Evolutionary conservation across 768 basidiomycete species (phyloP).

Genomic region (Neoboletus brunneissimus): DNA sequence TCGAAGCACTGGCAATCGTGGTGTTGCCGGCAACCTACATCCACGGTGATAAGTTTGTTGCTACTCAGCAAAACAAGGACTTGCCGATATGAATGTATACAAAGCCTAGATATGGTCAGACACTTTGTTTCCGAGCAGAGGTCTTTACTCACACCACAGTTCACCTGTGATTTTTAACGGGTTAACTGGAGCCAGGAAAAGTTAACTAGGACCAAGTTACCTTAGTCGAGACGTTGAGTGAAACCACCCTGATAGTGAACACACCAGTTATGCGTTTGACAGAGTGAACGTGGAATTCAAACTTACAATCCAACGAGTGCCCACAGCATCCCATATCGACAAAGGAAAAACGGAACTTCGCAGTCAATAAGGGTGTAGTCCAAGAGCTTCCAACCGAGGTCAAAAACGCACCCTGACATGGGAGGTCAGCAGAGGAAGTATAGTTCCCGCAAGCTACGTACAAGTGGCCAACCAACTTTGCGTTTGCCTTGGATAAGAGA

Average conservation of each 20-base stretch:
- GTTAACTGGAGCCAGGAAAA: background rate
- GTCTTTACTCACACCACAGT: conserved; percentile 49
- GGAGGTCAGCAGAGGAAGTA: conserved; percentile 2
- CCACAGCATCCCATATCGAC: conserved; percentile 69
- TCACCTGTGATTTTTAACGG: conserved; percentile 38
- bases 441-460: conserved; percentile 33
- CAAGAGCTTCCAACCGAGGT: background rate
- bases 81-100: conserved; percentile 66
- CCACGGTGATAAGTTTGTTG: background rate
- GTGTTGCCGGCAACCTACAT: conserved; percentile 27
- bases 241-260: conserved; percentile 46
- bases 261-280: background rate
- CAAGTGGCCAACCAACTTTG: conserved; percentile 67
- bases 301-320: conserved; percentile 60
- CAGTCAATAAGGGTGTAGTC: conserved; percentile 4
- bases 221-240: conserved; percentile 46
- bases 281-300: background rate
- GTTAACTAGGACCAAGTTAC: conserved; percentile 2
- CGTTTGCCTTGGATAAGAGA: conserved; percentile 57
- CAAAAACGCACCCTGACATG: conserved; percentile 14
- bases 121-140: background rate
- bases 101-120: conserved; percentile 43
- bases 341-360: conserved; percentile 63
- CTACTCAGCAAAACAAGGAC: conserved; percentile 9
- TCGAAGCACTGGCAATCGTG: conserved; percentile 33